These are phyloP conservation scores for Pseudogymnoascus verrucosus DNA, from an alignment of 2,329 filamentous ascomycete species.

Conservation along the genomic window DNA sequence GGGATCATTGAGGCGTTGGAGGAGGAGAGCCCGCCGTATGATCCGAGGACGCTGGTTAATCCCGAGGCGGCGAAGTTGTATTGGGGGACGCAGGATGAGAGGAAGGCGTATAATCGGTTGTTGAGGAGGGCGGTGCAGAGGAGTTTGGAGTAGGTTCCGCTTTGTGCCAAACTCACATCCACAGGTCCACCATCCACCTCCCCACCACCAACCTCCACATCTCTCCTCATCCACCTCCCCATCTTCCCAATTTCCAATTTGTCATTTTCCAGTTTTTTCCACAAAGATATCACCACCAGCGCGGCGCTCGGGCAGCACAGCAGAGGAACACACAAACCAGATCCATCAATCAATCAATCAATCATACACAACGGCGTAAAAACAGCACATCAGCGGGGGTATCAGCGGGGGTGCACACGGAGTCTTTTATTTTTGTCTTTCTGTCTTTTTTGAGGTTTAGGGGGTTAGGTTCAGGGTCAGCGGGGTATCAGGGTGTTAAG, in stretches of 20 bases:
- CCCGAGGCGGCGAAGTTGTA: constrained; percentile 78
- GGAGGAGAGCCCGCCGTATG: constrained; percentile 79
- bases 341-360: neutral
- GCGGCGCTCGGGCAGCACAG: neutral
- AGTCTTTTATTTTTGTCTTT: neutral
- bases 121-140: constrained; percentile 70
- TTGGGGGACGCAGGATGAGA: constrained; percentile 73
- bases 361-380: neutral
- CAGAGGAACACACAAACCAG: neutral
- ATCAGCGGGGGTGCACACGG: neutral
- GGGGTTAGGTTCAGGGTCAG: neutral
- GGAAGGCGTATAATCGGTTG: constrained; percentile 75
- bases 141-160: constrained; percentile 46
- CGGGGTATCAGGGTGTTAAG: neutral
- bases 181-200: neutral
- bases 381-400: neutral
- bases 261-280: neutral
- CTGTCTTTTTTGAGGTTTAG: neutral
- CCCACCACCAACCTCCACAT: neutral
- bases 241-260: neutral
- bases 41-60: constrained; percentile 80
- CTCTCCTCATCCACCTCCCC: neutral
- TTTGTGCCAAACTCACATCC: neutral
- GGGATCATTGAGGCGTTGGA: constrained; percentile 76
- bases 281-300: neutral